These are phyloP conservation scores for Sclerotiophoma versabilis DNA, from an alignment of 2,329 filamentous ascomycete genomes.

Conservation along the genomic window DNA sequence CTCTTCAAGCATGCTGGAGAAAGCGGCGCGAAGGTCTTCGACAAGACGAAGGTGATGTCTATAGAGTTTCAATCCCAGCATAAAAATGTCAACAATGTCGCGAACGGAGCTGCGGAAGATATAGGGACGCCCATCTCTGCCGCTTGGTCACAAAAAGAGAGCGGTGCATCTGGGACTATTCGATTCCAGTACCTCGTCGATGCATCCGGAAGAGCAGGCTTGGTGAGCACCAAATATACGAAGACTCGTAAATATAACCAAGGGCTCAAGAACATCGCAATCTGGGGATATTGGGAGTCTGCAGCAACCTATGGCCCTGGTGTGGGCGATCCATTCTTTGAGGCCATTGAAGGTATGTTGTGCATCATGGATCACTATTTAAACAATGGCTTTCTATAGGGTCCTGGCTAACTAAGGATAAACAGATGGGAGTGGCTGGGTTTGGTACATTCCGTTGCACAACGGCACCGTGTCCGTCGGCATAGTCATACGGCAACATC, in stretches of 20 bases:
- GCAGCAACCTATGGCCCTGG: constrained; percentile 45
- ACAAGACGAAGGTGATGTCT: constrained; percentile 15
- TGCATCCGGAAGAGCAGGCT: constrained; percentile 55
- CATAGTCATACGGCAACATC: too few species aligned
- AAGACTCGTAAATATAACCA: constrained; percentile 59
- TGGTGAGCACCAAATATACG: constrained; percentile 58
- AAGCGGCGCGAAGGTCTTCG: constrained; percentile 29
- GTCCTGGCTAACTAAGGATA: neutral
- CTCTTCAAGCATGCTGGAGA: constrained; percentile 39
- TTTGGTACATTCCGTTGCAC: constrained; percentile 60
- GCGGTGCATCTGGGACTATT: constrained; percentile 50
- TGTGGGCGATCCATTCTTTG: constrained; percentile 54
- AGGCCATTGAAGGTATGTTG: constrained; percentile 35
- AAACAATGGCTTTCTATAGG: neutral
- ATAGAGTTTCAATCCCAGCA: constrained; percentile 14
- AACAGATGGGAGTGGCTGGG: constrained; percentile 58
- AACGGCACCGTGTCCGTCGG: constrained; percentile 47
- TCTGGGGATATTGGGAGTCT: constrained; percentile 58
- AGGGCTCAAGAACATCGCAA: constrained; percentile 59
- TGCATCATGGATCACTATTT: neutral
- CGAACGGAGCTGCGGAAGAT: too few species aligned
- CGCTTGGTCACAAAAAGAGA: constrained; percentile 12
- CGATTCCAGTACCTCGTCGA: constrained; percentile 59
- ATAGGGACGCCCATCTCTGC: constrained; percentile 16
- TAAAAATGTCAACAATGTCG: neutral